A percentile compares a stretch with the other conserved stretches of the same genome.
Conservation (phyloP, 1,284 basidiomycete genomes). For the Boletellus sp. region DNA sequence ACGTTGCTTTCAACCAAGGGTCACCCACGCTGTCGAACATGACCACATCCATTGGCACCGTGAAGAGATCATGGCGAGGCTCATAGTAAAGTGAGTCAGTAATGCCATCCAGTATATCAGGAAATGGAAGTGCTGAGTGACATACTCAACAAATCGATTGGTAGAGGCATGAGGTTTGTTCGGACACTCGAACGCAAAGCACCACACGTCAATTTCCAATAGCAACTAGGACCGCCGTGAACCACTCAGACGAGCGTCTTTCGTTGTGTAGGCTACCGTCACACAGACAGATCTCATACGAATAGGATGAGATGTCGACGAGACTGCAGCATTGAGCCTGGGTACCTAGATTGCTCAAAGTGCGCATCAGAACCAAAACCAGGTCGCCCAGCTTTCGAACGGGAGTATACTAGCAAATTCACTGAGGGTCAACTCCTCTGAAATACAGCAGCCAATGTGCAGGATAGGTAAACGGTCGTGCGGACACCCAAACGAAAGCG, state of each 20-base stretch:
- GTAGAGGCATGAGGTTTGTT: neutral
- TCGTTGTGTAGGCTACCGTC: neutral
- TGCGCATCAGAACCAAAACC: conserved; percentile 2
- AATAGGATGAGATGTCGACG: neutral
- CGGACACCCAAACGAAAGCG: neutral
- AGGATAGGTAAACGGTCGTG: neutral
- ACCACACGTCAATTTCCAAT: neutral
- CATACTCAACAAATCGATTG: neutral
- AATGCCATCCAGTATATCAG: neutral
- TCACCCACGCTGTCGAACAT: neutral
- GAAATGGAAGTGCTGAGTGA: neutral
- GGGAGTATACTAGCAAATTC: neutral
- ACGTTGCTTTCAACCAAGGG: neutral
- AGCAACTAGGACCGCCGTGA: neutral
- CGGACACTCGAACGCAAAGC: neutral
- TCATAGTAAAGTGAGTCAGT: neutral
- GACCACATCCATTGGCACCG: neutral
- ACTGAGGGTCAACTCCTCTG: neutral
- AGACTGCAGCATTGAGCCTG: neutral
- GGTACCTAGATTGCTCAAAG: neutral
- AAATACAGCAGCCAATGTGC: neutral
- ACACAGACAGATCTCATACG: neutral
- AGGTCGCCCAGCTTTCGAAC: neutral
- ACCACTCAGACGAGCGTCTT: neutral
- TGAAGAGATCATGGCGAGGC: no score